Base-by-base conservation (phyloP, 352 stramenopile species). In the Pythium periplocum region DNA sequence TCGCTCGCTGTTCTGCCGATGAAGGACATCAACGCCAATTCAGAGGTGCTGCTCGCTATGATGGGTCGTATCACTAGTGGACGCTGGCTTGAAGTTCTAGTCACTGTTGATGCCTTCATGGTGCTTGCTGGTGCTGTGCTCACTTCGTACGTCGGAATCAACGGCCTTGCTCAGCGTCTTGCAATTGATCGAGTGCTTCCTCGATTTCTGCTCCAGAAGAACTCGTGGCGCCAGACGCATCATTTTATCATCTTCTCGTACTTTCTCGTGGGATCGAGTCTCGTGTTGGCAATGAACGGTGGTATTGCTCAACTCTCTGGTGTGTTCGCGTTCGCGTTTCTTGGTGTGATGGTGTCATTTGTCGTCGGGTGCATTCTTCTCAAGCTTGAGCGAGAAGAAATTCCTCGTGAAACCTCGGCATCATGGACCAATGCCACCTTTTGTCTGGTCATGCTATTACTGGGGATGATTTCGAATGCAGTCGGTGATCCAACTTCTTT, bases 261-360 rank as follows among this genome's bases (percentile, higher is more conserved):
- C 59, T 93, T 86, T 48, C 44, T 86, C 46, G 60, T 93, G 35
- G 62, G 62, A 8, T 73, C 85, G 2, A 90, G 75, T 51, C 73
- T 95, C 47, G 80, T 92, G 33, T 62, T 92, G 32, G 66, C 87
- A 36, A 57, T 95, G 45, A 61, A 96, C 48, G 85, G 80, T n/a
- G 58, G 96, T 47, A 85, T 95, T 41, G 77, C 63, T 2, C 71
- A 75, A 17, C 67, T 97, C 6, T 78, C 80, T 2, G 86, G 86
- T 9, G 87, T 97, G 6, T 97, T 96, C 57, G 87, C 78, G 3
- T 87, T 94, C 34, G 82, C 87, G 5, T 97, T 97, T 58, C 57
- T 97, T 1, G 75, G 66, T 6, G 81, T 96, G 4, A 80, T 97
- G 64, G 59, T 68, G 8, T 87, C 93, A 30, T 97, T 96, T 58